Conservation (phyloP, 1,284 basidiomycete species). For the Ustilago hordei region DNA sequence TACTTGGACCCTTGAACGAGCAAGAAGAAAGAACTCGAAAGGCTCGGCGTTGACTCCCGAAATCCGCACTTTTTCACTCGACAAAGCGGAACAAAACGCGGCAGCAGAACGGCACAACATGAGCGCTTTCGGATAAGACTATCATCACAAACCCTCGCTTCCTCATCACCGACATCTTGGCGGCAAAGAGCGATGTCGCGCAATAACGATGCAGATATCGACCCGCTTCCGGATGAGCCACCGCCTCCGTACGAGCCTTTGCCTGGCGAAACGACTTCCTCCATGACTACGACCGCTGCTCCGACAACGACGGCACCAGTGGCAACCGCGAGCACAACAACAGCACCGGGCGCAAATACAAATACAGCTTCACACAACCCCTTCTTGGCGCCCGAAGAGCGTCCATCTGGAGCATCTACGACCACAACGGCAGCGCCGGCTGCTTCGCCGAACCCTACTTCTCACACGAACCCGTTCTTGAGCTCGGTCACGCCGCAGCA, state of each 20-base stretch:
- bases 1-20: conserved; percentile 1
- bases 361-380: conserved; percentile 24
- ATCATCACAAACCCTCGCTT: not conserved
- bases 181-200: conserved; percentile 18
- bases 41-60: conserved; percentile 10
- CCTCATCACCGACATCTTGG: not conserved
- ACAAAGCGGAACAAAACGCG: not conserved
- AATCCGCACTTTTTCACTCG: conserved; percentile 13
- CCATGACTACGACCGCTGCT: not conserved
- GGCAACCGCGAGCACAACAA: not conserved
- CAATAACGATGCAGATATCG: conserved; percentile 24
- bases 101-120: conserved; percentile 5
- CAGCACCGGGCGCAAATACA: not conserved
- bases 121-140: conserved; percentile 8
- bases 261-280: not conserved
- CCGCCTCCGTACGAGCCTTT: conserved; percentile 48
- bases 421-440: not conserved
- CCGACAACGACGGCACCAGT: not conserved
- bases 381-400: conserved; percentile 28
- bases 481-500: conserved; percentile 14
- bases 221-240: conserved; percentile 39
- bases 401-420: not conserved
- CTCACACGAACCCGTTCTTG: conserved; percentile 35
- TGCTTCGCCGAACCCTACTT: not conserved
- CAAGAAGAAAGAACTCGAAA: conserved; percentile 8